Evolutionary conservation across 441 rosid genomes (phyloP), one percentile per base, ranked within the genome.

Genomic region (Biscutella laevigata): DNA sequence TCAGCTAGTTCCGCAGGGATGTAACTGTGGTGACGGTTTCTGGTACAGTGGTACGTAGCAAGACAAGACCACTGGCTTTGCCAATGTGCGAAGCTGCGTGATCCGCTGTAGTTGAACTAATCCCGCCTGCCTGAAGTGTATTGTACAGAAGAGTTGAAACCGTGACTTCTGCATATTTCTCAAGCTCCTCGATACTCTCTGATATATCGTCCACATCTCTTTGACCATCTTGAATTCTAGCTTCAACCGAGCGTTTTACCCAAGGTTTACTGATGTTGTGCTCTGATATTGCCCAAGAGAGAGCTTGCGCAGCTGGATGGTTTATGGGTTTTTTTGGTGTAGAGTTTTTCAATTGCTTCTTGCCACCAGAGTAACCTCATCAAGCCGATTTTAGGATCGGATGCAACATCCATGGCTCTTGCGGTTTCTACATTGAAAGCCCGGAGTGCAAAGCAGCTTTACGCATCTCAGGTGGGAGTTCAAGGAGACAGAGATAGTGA

Each of bases 341-440:
- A 89, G 46, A 89, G 78, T 72, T 84, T 89, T 64, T 86, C 95
- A 26, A 89, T 75, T 33, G 80, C 83, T 59, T 89, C 94, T 77
- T 82, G 79, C 97, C 95, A 82, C 97, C 97, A 86, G 10, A 86
- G 68, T 34, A 89, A 79, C 34, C 88, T 81, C 95, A 84, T 84
- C 21, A 89, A 82, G 4, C 95, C 97, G 37, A 84, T 79, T 33
- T 63, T 81, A 40, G 91, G 91, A 71, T 86, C 89, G 40, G 95
- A 89, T 46, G 95, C 88, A 53, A 82, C 72, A 56, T 89, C 97
- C 86, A 84, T 79, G 21, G 95, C 97, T 78, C 77, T 82, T 39
- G 97, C 77, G 17, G 91, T 83, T 71, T 89, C 97, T 16, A 86
- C 81, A 50, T 89, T 84, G 74, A 89, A 80, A 15, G 97, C 84